These are phyloP conservation scores for Lactarius tabidus DNA, from an alignment of 768 basidiomycete genomes.

Conservation along the genomic window DNA sequence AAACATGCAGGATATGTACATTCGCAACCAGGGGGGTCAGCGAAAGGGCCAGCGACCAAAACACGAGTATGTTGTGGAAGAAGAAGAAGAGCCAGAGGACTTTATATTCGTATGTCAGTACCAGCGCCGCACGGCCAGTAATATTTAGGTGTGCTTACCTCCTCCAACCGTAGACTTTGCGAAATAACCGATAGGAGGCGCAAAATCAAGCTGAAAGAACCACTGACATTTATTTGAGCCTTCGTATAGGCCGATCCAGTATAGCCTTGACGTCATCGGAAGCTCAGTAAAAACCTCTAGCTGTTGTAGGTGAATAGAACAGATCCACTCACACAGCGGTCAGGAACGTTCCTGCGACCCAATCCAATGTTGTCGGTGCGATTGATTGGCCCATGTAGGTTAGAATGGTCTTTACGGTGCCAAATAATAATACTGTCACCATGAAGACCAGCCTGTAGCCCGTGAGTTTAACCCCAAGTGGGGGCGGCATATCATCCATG, in stretches of 20 bases:
- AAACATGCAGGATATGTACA: background rate
- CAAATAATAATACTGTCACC: background rate
- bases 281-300: background rate
- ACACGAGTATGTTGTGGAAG: background rate
- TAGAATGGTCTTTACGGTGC: background rate
- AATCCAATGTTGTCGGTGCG: slow-evolving; percentile 9
- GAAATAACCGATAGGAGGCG: background rate
- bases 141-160: background rate
- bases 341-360: background rate
- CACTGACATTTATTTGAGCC: background rate
- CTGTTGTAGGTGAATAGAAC: background rate
- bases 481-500: background rate
- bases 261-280: background rate
- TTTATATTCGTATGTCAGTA: background rate
- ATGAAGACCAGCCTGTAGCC: slow-evolving; percentile 6
- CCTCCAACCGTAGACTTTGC: background rate
- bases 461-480: slow-evolving; percentile 12
- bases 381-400: slow-evolving; percentile 1
- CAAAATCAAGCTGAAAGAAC: slow-evolving; percentile 12
- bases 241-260: slow-evolving; percentile 13
- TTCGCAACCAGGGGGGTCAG: background rate
- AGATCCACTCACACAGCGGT: background rate
- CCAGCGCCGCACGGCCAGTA: no score
- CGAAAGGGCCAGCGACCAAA: background rate
- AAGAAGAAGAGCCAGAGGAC: background rate